These are phyloP conservation scores for Glycine latifolia DNA, from an alignment of 306 rosid genomes.

Conservation along the genomic window DNA sequence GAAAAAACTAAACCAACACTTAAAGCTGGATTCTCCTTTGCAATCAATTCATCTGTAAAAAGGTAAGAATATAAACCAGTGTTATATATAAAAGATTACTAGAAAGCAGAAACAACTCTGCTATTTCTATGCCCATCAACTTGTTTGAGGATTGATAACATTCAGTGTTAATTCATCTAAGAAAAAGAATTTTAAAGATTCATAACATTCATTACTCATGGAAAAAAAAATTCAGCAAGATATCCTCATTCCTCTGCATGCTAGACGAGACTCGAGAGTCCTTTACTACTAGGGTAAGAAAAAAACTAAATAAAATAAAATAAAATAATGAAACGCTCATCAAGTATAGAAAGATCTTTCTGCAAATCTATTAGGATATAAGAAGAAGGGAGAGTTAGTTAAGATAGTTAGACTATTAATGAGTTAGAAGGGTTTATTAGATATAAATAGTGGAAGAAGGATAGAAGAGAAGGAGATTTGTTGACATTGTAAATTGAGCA, in stretches of 20 bases:
- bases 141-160: conserved; percentile 25
- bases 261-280: background rate
- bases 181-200: background rate
- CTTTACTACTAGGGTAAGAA: conserved; percentile 8
- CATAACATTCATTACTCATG: background rate
- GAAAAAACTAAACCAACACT: conserved; percentile 66
- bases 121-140: conserved; percentile 4
- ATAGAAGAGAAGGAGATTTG: too few species aligned
- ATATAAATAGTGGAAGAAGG: too few species aligned
- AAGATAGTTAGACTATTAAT: too few species aligned
- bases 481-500: too few species aligned
- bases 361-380: background rate
- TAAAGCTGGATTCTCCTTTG: conserved; percentile 71
- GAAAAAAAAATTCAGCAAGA: background rate
- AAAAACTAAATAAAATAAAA: conserved; percentile 4
- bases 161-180: background rate
- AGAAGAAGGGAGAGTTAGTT: too few species aligned
- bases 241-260: background rate
- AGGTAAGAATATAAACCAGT: conserved; percentile 28
- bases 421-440: too few species aligned
- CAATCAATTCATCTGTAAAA: conserved; percentile 64
- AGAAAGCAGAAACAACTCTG: background rate
- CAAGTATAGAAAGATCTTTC: conserved; percentile 19
- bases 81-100: conserved; percentile 27
- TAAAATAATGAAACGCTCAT: conserved; percentile 23